Conservation (phyloP, 2,329 filamentous ascomycete genomes). For the Plenodomus tracheiphilus region DNA sequence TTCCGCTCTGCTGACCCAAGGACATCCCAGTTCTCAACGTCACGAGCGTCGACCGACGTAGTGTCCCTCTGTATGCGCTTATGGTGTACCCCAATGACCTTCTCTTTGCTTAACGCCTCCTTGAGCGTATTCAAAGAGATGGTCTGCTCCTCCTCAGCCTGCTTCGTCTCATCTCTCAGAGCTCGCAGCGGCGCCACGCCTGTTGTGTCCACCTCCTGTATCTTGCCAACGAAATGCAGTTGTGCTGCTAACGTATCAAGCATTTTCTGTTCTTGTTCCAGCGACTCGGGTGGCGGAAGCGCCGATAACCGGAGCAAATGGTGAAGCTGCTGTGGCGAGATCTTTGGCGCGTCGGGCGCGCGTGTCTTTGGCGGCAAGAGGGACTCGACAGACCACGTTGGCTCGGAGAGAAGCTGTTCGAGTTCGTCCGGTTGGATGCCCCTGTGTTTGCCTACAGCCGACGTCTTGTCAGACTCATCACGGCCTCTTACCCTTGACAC, state of each 20-base stretch:
- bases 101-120: slow-evolving; percentile 63
- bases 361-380: slow-evolving; percentile 60
- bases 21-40: slow-evolving; percentile 70
- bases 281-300: slow-evolving; percentile 69
- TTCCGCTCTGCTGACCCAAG: slow-evolving; percentile 67
- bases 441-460: slow-evolving; percentile 3
- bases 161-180: slow-evolving; percentile 76
- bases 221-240: slow-evolving; percentile 84
- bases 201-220: slow-evolving; percentile 77
- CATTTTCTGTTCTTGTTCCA: slow-evolving; percentile 69
- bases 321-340: slow-evolving; percentile 70
- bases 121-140: slow-evolving; percentile 62
- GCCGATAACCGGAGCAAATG: slow-evolving; percentile 90
- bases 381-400: slow-evolving; percentile 81
- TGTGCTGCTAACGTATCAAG: slow-evolving; percentile 77
- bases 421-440: slow-evolving; percentile 35
- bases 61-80: slow-evolving; percentile 55
- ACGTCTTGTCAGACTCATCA: background rate
- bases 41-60: slow-evolving; percentile 45
- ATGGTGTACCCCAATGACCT: slow-evolving; percentile 58
- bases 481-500: slow-evolving; percentile 1
- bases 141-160: slow-evolving; percentile 59
- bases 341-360: slow-evolving; percentile 41
- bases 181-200: slow-evolving; percentile 74
- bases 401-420: slow-evolving; percentile 60